Percentiles rank a stretch among this genome's conserved stretches.
Evolutionary conservation across 2,329 filamentous ascomycete genomes (phyloP).

Genomic region (Grosmannia penicillata): DNA sequence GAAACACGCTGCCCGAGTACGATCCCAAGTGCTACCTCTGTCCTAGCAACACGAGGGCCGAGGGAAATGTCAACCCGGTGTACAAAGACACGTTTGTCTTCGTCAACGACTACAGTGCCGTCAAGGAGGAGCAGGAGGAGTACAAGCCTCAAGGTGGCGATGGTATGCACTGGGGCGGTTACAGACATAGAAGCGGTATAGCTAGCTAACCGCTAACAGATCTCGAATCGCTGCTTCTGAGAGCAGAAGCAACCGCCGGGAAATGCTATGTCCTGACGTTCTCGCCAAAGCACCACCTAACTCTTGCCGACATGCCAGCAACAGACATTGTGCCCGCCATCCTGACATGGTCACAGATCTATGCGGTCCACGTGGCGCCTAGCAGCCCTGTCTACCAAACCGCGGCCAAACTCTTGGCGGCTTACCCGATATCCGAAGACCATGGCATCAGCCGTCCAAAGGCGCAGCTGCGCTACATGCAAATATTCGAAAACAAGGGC

Average conservation of each 20-base stretch:
- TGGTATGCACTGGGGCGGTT: too few relatives aligned
- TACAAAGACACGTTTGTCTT: constrained; percentile 87
- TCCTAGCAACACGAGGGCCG: constrained; percentile 76
- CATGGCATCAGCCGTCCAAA: constrained; percentile 36
- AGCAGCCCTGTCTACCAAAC: constrained; percentile 45
- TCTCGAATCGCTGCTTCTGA: constrained; percentile 60
- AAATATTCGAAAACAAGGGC: constrained; percentile 99
- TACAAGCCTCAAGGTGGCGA: constrained; percentile 37
- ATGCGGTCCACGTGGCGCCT: constrained; percentile 64
- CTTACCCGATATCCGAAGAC: constrained; percentile 20
- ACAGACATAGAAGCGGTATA: too few relatives aligned
- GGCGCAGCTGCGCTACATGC: constrained; percentile 87
- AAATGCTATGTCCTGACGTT: constrained; percentile 97
- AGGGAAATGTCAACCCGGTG: constrained; percentile 72
- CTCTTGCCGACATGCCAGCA: constrained; percentile 75
- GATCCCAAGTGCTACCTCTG: constrained; percentile 90
- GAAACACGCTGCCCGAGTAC: constrained; percentile 59
- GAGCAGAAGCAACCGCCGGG: constrained; percentile 75
- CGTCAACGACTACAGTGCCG: constrained; percentile 93
- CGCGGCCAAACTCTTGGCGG: constrained; percentile 20
- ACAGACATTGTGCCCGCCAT: constrained; percentile 69
- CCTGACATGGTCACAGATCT: constrained; percentile 83
- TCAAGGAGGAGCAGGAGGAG: constrained; percentile 80
- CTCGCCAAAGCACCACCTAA: constrained; percentile 77
- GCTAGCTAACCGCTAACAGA: too few relatives aligned